Percentiles rank a stretch among this genome's conserved stretches.
These are phyloP conservation scores for Lichtheimia hyalospora DNA, from an alignment of 371 early-diverging fungal species.

Conservation along the genomic window DNA sequence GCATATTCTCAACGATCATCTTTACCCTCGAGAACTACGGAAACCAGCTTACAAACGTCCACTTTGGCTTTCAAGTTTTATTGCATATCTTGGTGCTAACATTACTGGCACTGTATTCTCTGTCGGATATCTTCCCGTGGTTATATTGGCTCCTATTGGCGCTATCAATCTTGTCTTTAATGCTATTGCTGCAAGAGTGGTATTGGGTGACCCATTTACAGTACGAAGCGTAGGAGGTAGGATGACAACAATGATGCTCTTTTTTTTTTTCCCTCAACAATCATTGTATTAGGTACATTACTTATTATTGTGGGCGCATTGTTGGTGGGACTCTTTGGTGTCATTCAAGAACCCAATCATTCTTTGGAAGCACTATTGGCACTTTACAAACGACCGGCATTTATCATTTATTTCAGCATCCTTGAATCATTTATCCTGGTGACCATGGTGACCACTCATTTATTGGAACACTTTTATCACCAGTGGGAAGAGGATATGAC, in stretches of 20 bases:
- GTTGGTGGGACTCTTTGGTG: slow-evolving; percentile 74
- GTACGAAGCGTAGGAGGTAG: slow-evolving; percentile 60
- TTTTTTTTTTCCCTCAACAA: background rate
- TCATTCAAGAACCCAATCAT: slow-evolving; percentile 73
- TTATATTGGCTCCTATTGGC: slow-evolving; percentile 80
- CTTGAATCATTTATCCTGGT: slow-evolving; percentile 54
- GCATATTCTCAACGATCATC: slow-evolving; percentile 58
- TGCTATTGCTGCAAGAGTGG: slow-evolving; percentile 69
- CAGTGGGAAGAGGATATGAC: slow-evolving; percentile 20
- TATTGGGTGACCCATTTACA: slow-evolving; percentile 68
- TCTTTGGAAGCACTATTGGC: slow-evolving; percentile 70
- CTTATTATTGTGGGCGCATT: slow-evolving; percentile 71
- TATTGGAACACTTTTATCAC: slow-evolving; percentile 45
- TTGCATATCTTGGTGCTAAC: slow-evolving; percentile 65
- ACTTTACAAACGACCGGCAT: slow-evolving; percentile 70
- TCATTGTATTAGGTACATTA: slow-evolving; percentile 55
- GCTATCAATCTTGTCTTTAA: slow-evolving; percentile 80
- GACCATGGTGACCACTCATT: slow-evolving; percentile 53
- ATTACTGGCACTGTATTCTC: slow-evolving; percentile 73
- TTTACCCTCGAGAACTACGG: slow-evolving; percentile 53
- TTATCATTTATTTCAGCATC: slow-evolving; percentile 70
- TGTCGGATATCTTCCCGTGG: slow-evolving; percentile 81
- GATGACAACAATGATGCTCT: slow-evolving; percentile 1
- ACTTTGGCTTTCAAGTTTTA: slow-evolving; percentile 51
- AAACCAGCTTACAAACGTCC: slow-evolving; percentile 46